phyloP scores from a whole-genome alignment of 176 grass and related monocot genomes.

The Themeda triandra region DNA sequence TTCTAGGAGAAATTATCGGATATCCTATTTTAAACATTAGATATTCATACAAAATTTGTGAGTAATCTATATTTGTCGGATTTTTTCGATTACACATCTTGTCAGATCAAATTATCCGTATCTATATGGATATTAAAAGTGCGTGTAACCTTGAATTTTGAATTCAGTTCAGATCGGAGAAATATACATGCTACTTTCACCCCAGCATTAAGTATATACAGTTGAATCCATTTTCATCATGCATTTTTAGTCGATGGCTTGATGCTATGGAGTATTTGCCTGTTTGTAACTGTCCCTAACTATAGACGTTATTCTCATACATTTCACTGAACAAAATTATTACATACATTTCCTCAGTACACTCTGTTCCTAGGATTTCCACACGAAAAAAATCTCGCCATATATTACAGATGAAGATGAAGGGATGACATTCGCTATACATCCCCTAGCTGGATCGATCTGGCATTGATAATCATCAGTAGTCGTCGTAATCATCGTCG shows the following conservation, averaged over 20 bases:
- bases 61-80: no score
- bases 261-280: neutral
- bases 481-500: conserved; percentile 75
- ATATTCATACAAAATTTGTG: no score
- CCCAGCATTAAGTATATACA: neutral
- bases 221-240: neutral
- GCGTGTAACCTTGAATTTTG: neutral
- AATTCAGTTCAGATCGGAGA: neutral
- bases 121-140: neutral
- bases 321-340: neutral
- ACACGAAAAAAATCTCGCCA: neutral
- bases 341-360: neutral
- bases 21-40: no score
- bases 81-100: no score
- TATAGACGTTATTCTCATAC: neutral
- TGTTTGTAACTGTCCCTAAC: neutral
- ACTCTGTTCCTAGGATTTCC: neutral
- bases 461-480: neutral
- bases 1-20: no score
- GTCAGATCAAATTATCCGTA: neutral
- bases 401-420: neutral
- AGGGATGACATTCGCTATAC: neutral
- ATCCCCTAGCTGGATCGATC: neutral
- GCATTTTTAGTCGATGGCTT: neutral
- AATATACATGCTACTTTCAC: neutral